Base-by-base conservation (phyloP, 805 yeast genomes). In the Debaryomyces hansenii region DNA sequence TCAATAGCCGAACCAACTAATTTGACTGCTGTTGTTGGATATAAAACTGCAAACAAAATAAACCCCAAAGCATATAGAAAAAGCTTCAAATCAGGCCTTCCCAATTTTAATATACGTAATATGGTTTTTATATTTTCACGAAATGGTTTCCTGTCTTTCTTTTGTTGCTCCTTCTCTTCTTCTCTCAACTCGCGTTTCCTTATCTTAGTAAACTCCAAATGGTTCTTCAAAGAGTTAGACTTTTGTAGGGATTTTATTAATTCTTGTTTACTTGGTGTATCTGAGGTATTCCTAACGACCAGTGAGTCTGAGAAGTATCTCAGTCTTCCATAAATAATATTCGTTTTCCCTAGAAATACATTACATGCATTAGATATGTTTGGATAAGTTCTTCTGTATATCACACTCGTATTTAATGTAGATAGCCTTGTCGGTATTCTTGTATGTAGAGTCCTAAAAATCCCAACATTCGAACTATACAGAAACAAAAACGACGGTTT, bases 1-100 rank as follows among this genome's bases (percentile, higher is more conserved):
- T 72, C 78, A 18, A 72, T 65, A 3, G 74, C 67, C 1, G 72
- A 63, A 5, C 78, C 78, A 14, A 72, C 75, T 46, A 72, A 60
- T 48, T 70, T 66, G 21, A 72, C 77, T 11, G 73, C 62, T 1
- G 73, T 64, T 2, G 76, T 72, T 2, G 78, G 78, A 47, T 72
- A 72, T 35, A 72, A 52, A 29, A 72, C 77, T 3, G 78, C 77
- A 58, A 69, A 67, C 21, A 71, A 57, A 20, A 72, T 72, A 48
- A 72, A 72, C 9, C 64, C 73, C 27, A 72, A 50, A 1, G 78
- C 77, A 27, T 63, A 59, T 3, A 72, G 42, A 44, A 72, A 72
- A 9, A 71, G 56, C 44, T 54, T 63, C 45, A 64, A 47, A 48
- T 72, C 78, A 2, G 76, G 74, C 37, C 60, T 59, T 6, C 78